Conservation (phyloP, 2,329 filamentous ascomycete species). For the Plenodomus tracheiphilus region DNA sequence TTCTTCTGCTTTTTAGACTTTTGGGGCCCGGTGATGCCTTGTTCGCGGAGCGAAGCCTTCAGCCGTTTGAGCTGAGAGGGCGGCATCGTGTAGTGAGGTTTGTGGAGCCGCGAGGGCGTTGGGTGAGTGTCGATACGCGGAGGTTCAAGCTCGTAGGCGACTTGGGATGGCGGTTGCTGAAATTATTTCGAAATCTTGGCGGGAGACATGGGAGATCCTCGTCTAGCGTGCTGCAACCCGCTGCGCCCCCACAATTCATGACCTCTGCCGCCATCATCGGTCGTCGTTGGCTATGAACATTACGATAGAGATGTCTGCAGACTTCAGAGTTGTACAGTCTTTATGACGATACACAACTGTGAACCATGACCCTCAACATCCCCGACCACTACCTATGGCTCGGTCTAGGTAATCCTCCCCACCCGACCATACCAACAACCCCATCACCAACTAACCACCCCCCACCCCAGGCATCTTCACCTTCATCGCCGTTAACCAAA, state of each 20-base stretch:
- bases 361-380: conserved; percentile 41
- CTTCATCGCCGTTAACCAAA: conserved; percentile 60
- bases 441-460: conserved; percentile 42
- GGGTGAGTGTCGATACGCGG: too few relatives aligned
- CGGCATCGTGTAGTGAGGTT: conserved; percentile 63
- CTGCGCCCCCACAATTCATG: conserved; percentile 9
- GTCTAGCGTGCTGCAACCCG: conserved; percentile 8
- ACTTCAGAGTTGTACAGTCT: conserved; percentile 1
- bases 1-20: conserved; percentile 92
- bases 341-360: conserved; percentile 14
- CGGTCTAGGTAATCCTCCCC: conserved; percentile 42
- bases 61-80: conserved; percentile 96
- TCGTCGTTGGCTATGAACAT: conserved; percentile 3
- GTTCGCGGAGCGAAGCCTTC: conserved; percentile 85
- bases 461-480: conserved; percentile 55
- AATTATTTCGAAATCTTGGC: conserved; percentile 20
- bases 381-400: conserved; percentile 54
- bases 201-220: conserved; percentile 18
- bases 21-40: conserved; percentile 87
- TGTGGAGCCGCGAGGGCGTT: not conserved
- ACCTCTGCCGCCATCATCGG: conserved; percentile 25
- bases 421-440: conserved; percentile 48
- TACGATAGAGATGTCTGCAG: too few relatives aligned
- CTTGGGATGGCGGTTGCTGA: conserved; percentile 9
- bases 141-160: conserved; percentile 5